Conservation (phyloP, 768 basidiomycete genomes). For the Amanita pallidorosea region DNA sequence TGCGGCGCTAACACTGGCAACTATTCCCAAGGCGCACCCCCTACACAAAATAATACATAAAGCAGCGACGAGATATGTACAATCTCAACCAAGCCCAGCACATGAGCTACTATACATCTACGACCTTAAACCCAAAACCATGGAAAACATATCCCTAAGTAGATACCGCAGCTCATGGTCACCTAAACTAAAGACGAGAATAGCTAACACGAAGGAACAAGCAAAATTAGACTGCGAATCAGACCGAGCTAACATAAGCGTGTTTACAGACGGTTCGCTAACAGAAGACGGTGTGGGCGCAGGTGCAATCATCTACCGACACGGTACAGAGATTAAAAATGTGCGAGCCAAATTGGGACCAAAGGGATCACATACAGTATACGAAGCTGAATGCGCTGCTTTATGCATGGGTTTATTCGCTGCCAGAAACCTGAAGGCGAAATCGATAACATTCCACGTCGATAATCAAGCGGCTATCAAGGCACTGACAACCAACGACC, state of each 20-base stretch:
- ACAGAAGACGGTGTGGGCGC: not conserved
- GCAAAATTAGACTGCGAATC: not conserved
- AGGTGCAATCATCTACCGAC: not conserved
- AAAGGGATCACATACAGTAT: not conserved
- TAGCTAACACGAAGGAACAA: not conserved
- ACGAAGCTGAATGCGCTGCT: not conserved
- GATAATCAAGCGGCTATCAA: not conserved
- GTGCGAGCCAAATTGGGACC: not conserved
- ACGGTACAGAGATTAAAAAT: not conserved
- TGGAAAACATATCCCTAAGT: not conserved
- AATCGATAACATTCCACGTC: not conserved
- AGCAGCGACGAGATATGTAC: not conserved
- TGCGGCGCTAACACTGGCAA: not conserved
- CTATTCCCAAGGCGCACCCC: not conserved
- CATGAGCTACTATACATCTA: not conserved
- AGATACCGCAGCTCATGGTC: not conserved
- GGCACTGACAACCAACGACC: not conserved
- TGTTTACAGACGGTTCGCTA: not conserved
- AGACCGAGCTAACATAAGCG: not conserved
- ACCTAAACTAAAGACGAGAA: not conserved
- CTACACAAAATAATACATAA: not conserved
- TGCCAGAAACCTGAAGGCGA: not conserved
- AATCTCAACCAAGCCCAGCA: not conserved
- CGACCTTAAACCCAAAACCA: not conserved
- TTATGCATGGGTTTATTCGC: not conserved